A percentile compares a stretch with the other conserved stretches of the same genome.
Evolutionary conservation across 1,284 basidiomycete species (phyloP).

Genomic region (Sanguinoderma infundibulare): DNA sequence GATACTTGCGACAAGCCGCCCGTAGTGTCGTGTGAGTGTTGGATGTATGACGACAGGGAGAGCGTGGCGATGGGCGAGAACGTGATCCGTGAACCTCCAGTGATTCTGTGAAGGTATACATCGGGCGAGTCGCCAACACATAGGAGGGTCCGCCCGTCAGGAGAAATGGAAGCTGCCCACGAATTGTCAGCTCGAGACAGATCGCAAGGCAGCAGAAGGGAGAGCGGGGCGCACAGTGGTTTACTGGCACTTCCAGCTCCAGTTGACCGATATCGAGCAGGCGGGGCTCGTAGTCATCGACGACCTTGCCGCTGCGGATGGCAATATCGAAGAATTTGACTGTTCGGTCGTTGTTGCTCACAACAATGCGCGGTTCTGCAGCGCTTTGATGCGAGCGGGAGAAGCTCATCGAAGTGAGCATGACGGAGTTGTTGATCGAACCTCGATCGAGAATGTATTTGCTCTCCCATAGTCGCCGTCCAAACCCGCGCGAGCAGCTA

Average conservation of each 20-base stretch:
- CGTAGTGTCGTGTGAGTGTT: conserved; percentile 32
- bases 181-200: conserved; percentile 22
- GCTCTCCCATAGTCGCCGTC: conserved; percentile 55
- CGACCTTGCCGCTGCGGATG: conserved; percentile 39
- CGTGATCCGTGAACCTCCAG: conserved; percentile 57
- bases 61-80: conserved; percentile 62
- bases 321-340: conserved; percentile 79
- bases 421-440: conserved; percentile 85
- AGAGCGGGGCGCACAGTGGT: conserved; percentile 55
- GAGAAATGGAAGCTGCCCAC: conserved; percentile 75
- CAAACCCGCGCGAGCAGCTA: conserved; percentile 30
- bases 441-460: conserved; percentile 56
- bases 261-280: conserved; percentile 60
- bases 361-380: conserved; percentile 72
- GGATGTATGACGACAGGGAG: conserved; percentile 57
- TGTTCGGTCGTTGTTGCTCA: conserved; percentile 84
- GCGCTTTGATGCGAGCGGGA: conserved; percentile 60
- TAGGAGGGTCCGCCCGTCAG: conserved; percentile 81
- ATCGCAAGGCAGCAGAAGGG: conserved; percentile 25
- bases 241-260: conserved; percentile 69
- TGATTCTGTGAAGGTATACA: conserved; percentile 75
- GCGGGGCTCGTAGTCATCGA: conserved; percentile 41
- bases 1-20: conserved; percentile 34
- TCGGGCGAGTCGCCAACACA: conserved; percentile 88
- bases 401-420: conserved; percentile 66